Evolutionary conservation across 1,139 yeast genomes (phyloP), one percentile per base, ranked within the genome.

Genomic region (Kodamaea sp.): DNA sequence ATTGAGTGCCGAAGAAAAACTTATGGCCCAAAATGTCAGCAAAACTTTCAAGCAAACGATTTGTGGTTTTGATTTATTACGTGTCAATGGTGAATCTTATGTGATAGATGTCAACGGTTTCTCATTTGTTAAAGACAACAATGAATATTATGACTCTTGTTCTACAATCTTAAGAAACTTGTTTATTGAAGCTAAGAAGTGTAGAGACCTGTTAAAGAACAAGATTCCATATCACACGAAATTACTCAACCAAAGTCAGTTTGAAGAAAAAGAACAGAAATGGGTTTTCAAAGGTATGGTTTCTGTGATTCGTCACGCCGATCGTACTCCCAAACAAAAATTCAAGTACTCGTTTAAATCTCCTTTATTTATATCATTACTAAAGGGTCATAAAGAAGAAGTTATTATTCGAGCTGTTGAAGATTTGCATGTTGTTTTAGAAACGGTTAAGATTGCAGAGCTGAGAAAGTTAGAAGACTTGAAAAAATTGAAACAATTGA

Each of bases 31-130:
- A 33, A 79, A 75, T 46, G 89, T 94, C 24, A 78, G 89, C 39
- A 70, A 64, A 24, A 79, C 81, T 0, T 94, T 94, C 60, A 83
- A 85, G 42, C 99, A 94, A 65, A 86, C 95, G n/a, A 90, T 94
- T 48, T 94, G 99, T 67, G 99, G 99, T 1, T 94, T 94, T 67
- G 99, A 94, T 61, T 69, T 94, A 39, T 72, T 94, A 39, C 75
- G 98, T 53, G 97, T 90, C 2, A 77, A 84, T 45, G 97, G 96
- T 7, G 74, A 81, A 52, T 84, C 95, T 40, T 94, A 78, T 60
- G 98, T 94, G 25, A 94, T 94, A 60, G 99, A 94, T 62, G 99
- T 94, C 32, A 94, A 94, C 61, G 99, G 99, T 1, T 92, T 94
- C 57, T 90, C 97, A 0, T 94, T 94, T 65, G 99, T 94, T 30